Evolutionary conservation across 2,329 filamentous ascomycete genomes (phyloP), one percentile per base, ranked within the genome.

Genomic region (Colletotrichum cuscutae): DNA sequence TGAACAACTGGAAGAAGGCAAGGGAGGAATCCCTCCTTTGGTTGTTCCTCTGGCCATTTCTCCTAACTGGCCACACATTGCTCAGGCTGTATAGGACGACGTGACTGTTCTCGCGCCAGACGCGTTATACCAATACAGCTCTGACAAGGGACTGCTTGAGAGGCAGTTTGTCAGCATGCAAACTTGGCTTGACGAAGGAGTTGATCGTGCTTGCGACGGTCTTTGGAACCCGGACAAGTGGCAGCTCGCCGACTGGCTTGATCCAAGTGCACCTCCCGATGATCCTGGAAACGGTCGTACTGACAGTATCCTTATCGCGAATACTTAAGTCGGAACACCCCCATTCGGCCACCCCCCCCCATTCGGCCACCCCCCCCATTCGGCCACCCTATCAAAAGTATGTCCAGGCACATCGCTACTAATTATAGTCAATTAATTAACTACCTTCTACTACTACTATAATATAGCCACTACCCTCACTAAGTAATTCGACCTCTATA

Each of bases 41-140:
- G 71, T 28, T 76, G 81, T n/a, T 7, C 78, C 83, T 2, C 75
- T 82, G 13, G 76, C 84, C 4, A 64, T 78, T 78, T 1, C 75
- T 77, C 9, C 73, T 80, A 57, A 57, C 15, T 78, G 28, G 70
- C 72, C 66, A 12, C 74, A 46, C 42, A 46, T 46, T 4, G 42
- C 81, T 11, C 57, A 35, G 5, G 73, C 73, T n/a, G 61, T 74
- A 15, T 74, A 70, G 69, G 35, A 66, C 13, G 73, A 74, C 28
- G 70, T 70, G 11, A 65, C 63, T 22, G 54, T 74, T 42, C 6
- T 73, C 0, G 62, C 69, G 0, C 73, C 73, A 1, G 73, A 70
- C 70, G 54, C 46, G 0, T 58, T 73, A 0, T 74, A 69, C 15
- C 37, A 70, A 26, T 70, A 69, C 24, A 66, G 56, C 0, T 57